phyloP scores from a whole-genome alignment of 2,329 filamentous ascomycete genomes.

The Pseudocercospora crystallina region DNA sequence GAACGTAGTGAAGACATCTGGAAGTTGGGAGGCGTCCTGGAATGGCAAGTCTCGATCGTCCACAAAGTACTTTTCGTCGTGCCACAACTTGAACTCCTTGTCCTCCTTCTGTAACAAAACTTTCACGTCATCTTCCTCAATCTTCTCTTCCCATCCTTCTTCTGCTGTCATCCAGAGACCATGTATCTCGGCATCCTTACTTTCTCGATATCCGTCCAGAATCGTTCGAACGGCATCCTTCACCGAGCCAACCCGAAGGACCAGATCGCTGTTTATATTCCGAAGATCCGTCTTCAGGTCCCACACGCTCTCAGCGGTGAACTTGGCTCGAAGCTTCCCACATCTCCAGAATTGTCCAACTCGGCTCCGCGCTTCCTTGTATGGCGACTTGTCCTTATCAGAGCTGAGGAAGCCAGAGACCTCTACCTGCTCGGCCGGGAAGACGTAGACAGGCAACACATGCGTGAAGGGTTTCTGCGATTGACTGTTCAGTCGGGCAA shows the following conservation, averaged over 20 bases:
- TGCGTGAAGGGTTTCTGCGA: constrained; percentile 56
- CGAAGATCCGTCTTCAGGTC: constrained; percentile 66
- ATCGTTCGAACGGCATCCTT: constrained; percentile 61
- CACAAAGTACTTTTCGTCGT: constrained; percentile 75
- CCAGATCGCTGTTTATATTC: constrained; percentile 59
- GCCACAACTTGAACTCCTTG: constrained; percentile 64
- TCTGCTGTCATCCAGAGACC: constrained; percentile 75
- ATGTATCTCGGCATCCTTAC: constrained; percentile 49
- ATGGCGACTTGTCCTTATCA: constrained; percentile 58
- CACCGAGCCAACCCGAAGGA: constrained; percentile 62
- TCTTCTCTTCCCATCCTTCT: constrained; percentile 66
- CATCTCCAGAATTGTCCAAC: constrained; percentile 71
- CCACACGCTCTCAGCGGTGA: constrained; percentile 71
- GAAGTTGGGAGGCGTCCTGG: constrained; percentile 58
- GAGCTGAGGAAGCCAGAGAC: constrained; percentile 68
- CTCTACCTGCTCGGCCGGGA: constrained; percentile 70
- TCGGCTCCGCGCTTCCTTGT: constrained; percentile 66
- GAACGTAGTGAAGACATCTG: constrained; percentile 74
- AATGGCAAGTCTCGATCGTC: constrained; percentile 71
- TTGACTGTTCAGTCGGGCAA: constrained; percentile 51
- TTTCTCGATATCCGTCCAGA: constrained; percentile 47
- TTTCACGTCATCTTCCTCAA: constrained; percentile 60
- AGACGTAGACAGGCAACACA: constrained; percentile 68
- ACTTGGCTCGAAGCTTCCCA: constrained; percentile 69
- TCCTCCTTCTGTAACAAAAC: constrained; percentile 53